Percentiles rank a stretch among this genome's conserved stretches.
Evolutionary conservation across 163 green algal species (phyloP).

Genomic region (Chlorella variabilis): DNA sequence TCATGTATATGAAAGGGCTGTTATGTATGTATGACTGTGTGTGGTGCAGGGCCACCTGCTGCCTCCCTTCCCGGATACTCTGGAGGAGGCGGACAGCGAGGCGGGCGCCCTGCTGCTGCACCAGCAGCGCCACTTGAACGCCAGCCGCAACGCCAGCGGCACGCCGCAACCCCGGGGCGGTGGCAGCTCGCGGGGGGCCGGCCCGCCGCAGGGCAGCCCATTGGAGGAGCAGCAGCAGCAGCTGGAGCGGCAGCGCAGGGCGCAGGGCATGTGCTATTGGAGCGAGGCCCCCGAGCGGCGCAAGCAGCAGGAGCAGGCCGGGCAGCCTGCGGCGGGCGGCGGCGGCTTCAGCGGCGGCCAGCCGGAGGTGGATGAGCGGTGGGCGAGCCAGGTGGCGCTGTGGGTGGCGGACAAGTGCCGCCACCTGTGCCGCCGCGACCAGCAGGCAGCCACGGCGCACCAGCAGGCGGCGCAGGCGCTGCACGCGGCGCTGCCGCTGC

Average conservation of each 20-base stretch:
- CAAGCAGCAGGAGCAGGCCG: neutral
- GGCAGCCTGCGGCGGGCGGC: neutral
- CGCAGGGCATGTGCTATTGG: neutral
- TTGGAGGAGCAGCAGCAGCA: slow-evolving; percentile 9
- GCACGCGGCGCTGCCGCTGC: slow-evolving; percentile 60
- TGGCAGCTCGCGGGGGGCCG: too few relatives aligned
- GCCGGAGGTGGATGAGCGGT: neutral
- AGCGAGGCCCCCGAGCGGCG: neutral
- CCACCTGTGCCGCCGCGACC: slow-evolving; percentile 47
- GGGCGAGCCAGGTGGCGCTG: neutral
- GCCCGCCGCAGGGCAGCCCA: too few relatives aligned
- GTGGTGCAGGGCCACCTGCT: slow-evolving; percentile 75
- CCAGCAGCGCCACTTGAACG: neutral
- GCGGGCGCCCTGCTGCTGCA: neutral
- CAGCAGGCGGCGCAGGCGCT: neutral
- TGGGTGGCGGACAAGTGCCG: slow-evolving; percentile 51
- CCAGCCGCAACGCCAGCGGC: neutral
- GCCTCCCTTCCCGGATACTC: slow-evolving; percentile 46
- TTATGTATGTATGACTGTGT: too few relatives aligned
- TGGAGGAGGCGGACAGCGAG: neutral
- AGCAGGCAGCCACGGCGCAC: neutral
- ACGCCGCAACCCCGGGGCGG: too few relatives aligned
- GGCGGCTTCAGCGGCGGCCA: neutral
- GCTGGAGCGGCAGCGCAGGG: neutral
- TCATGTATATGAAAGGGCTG: too few relatives aligned